Base-by-base conservation (phyloP, 805 yeast species). In the Vanderwaltozyma polyspora region DNA sequence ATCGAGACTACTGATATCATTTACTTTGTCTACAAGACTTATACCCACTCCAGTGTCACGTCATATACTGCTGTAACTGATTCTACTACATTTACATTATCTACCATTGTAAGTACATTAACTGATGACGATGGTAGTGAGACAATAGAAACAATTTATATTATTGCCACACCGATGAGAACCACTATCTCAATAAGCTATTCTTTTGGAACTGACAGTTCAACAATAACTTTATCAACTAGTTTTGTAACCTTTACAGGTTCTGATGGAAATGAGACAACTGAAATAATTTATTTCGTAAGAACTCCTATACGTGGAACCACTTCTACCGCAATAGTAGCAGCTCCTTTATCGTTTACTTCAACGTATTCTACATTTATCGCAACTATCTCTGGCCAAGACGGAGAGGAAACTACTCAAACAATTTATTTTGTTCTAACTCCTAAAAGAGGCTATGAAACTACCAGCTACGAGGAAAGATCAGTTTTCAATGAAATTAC, bases 201-300 rank as follows among this genome's bases (percentile, higher is more conserved):
- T 18, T 29, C 36, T 12, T n/a, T 4, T 9, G 23, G 32, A 28
- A 18, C 24, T 8, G 25, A 24, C 9, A 8, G 25, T 11, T 14
- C 22, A 17, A 23, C 28, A 16, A 32, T 29, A 14, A 26, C 29
- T 5, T 26, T 8, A 8, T 7, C 26, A 8, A 24, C 26, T 10
- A 8, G 6, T 5, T 10, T 8, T n/a, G 12, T 13, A 24, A 24
- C 26, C 5, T 5, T 24, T 24, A 24, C 26, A 24, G 26, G 13
- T 32, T 9, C 35, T 6, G 35, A 23, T 22, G 38, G 35, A 19
- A 19, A 19, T 19, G 16, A 12, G 15, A 19, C 27, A 9, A 26
- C 19, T 6, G 33, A 32, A 25, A 28, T 23, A 21, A 16, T 34
- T 19, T 28, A 27, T 25, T 36, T 16, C 16, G 39, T 36, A 12